These are phyloP conservation scores for Rheum nobile DNA, from an alignment of 148 eudicot genomes.

Conservation along the genomic window DNA sequence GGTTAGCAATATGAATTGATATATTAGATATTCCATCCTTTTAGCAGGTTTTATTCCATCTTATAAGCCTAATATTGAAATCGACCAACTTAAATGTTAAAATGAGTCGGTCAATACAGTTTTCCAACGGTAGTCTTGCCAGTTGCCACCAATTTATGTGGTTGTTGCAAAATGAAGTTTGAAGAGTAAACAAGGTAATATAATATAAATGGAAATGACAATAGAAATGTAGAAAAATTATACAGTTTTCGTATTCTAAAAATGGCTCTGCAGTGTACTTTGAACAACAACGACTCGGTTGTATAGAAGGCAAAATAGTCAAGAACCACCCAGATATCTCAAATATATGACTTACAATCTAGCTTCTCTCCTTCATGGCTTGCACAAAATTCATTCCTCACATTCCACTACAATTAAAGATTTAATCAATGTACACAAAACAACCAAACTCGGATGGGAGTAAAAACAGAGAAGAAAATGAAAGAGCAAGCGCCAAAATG, in stretches of 20 bases:
- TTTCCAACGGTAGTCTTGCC: too few species aligned
- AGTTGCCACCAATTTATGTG: too few species aligned
- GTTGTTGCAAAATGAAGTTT: not conserved
- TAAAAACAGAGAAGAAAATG: not conserved
- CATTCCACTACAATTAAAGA: not conserved
- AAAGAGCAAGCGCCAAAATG: not conserved
- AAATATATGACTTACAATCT: not conserved
- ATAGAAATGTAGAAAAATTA: not conserved
- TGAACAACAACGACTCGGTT: not conserved
- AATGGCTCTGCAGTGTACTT: not conserved
- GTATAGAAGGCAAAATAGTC: not conserved
- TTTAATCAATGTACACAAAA: conserved; percentile 1
- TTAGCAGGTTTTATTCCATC: too few species aligned
- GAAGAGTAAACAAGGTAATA: not conserved
- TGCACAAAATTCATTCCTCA: conserved; percentile 5
- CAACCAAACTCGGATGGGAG: not conserved
- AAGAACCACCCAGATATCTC: not conserved
- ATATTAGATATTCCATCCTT: too few species aligned
- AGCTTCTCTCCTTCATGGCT: conserved; percentile 1
- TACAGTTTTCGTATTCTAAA: not conserved
- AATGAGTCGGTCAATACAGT: too few species aligned
- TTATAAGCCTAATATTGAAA: too few species aligned
- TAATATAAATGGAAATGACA: not conserved
- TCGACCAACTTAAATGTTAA: too few species aligned
- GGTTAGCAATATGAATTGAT: too few species aligned